Percentiles rank a stretch among this genome's conserved stretches.
Evolutionary conservation across 768 basidiomycete genomes (phyloP).

Genomic region (Lactarius evosmus): DNA sequence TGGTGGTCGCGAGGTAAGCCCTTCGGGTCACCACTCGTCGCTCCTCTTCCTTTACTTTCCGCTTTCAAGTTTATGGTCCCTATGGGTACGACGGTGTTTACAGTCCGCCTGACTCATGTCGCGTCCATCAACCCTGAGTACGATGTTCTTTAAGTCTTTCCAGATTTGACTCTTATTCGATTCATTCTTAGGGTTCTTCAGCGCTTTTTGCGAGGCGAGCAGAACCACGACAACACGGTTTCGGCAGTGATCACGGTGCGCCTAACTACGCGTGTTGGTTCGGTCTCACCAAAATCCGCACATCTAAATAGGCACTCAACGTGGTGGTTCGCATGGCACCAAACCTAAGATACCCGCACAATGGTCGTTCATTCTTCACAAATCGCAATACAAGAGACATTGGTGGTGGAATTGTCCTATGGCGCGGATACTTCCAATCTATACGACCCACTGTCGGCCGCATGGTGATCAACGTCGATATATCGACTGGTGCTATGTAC

Average conservation of each 20-base stretch:
- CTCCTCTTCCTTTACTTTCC: conserved; percentile 18
- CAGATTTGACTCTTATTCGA: not conserved
- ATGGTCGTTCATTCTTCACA: conserved; percentile 73
- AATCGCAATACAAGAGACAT: conserved; percentile 50
- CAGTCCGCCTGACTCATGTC: conserved; percentile 62
- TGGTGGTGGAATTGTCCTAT: conserved; percentile 62
- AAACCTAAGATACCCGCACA: conserved; percentile 62
- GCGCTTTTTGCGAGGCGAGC: conserved; percentile 62
- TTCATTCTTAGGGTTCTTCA: conserved; percentile 49
- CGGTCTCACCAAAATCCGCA: not conserved
- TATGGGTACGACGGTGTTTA: conserved; percentile 57
- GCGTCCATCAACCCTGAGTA: conserved; percentile 82
- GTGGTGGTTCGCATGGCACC: conserved; percentile 77
- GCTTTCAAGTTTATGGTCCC: conserved; percentile 56
- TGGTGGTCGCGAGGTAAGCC: conserved; percentile 47
- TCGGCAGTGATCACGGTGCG: conserved; percentile 63
- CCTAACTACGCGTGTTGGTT: not conserved
- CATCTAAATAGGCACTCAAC: conserved; percentile 55
- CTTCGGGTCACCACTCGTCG: no score
- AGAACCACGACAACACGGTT: conserved; percentile 65
- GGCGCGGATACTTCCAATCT: conserved; percentile 82
- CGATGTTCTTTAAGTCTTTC: conserved; percentile 37
- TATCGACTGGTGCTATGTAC: conserved; percentile 75
- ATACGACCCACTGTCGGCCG: conserved; percentile 62
- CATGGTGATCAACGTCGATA: conserved; percentile 74